phyloP scores from a whole-genome alignment of 148 eudicot species.

The Mesembryanthemum crystallinum region DNA sequence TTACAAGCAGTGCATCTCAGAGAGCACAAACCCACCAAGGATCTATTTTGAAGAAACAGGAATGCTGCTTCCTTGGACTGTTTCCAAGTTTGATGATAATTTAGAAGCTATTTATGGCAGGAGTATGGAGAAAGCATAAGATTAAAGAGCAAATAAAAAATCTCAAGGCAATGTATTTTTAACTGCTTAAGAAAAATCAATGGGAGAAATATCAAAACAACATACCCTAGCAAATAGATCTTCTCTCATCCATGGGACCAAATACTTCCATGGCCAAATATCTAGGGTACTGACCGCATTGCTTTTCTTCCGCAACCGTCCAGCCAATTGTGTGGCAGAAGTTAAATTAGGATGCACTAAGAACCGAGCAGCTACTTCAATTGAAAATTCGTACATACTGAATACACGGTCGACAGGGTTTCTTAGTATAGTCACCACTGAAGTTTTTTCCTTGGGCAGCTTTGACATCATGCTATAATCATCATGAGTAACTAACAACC shows the following conservation, averaged over 20 bases:
- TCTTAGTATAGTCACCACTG: conserved; percentile 89
- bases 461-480: conserved; percentile 93
- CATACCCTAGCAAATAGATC: conserved; percentile 87
- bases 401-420: conserved; percentile 89
- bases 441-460: conserved; percentile 73
- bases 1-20: too few species aligned
- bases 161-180: not conserved
- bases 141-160: not conserved
- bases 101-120: not conserved
- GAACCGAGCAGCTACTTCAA: conserved; percentile 94
- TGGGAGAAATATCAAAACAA: conserved; percentile 8
- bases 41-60: not conserved
- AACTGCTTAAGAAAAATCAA: not conserved
- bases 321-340: conserved; percentile 51
- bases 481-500: conserved; percentile 82
- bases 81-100: not conserved
- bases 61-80: not conserved
- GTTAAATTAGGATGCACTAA: conserved; percentile 87
- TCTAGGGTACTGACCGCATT: conserved; percentile 71
- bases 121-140: not conserved
- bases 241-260: conserved; percentile 99
- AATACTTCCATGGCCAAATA: conserved; percentile 98
- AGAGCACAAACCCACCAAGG: too few species aligned
- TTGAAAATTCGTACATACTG: conserved; percentile 89
- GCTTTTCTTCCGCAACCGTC: conserved; percentile 51